A percentile compares a stretch with the other conserved stretches of the same genome.
phyloP scores from a whole-genome alignment of 176 grass and related monocot genomes.

The bread wheat (Triticum aestivum) region DNA sequence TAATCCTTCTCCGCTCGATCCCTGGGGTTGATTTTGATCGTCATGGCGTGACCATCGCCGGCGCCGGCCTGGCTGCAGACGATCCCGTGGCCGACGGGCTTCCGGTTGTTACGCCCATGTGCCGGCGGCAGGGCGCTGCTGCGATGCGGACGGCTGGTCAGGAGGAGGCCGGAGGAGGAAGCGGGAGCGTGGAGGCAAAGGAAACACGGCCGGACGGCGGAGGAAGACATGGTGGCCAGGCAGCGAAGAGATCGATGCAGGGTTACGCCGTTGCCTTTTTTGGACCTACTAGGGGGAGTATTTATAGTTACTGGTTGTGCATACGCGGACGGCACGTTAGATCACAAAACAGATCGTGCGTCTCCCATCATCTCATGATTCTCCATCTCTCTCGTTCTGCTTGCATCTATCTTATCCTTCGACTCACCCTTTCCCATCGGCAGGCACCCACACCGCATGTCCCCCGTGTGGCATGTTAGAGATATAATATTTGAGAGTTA shows the following conservation, averaged over 20 bases:
- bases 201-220: neutral
- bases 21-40: neutral
- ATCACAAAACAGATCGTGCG: too few relatives aligned
- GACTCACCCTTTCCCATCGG: too few relatives aligned
- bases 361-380: too few relatives aligned
- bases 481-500: too few relatives aligned
- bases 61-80: neutral
- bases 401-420: too few relatives aligned
- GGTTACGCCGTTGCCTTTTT: too few relatives aligned
- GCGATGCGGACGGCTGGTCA: neutral
- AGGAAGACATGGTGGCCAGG: neutral
- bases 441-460: too few relatives aligned
- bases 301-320: neutral
- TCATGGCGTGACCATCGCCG: too few relatives aligned
- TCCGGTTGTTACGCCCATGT: neutral
- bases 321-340: too few relatives aligned
- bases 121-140: neutral
- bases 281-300: neutral
- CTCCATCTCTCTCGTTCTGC: too few relatives aligned
- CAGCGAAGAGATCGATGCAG: neutral
- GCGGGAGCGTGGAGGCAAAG: neutral
- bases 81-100: neutral
- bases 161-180: neutral
- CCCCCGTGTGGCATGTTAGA: too few relatives aligned
- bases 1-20: neutral